phyloP scores from a whole-genome alignment of 2,329 filamentous ascomycete species.

The Clarireedia monteithiana region DNA sequence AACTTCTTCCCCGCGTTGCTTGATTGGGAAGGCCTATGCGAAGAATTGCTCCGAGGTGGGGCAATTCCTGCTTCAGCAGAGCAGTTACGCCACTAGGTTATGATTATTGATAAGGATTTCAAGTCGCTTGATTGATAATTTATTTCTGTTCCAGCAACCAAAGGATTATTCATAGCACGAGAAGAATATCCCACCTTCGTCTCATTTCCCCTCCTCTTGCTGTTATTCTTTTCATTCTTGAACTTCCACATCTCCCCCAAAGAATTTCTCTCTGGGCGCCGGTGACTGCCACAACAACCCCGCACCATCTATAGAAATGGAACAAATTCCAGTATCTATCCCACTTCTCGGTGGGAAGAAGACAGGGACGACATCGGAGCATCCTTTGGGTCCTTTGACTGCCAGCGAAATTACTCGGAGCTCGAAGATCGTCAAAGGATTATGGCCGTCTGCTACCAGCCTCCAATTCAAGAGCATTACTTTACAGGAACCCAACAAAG shows the following conservation, averaged over 20 bases:
- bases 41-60: slow-evolving; percentile 11
- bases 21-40: slow-evolving; percentile 17
- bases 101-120: background rate
- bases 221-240: too few relatives aligned
- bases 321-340: slow-evolving; percentile 21
- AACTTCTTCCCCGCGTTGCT: slow-evolving; percentile 14
- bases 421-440: slow-evolving; percentile 39
- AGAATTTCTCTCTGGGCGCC: too few relatives aligned
- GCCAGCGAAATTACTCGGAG: slow-evolving; percentile 47
- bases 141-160: too few relatives aligned
- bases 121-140: background rate
- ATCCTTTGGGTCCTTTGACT: slow-evolving; percentile 53
- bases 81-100: too few relatives aligned
- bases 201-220: too few relatives aligned
- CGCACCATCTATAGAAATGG: background rate
- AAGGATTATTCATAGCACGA: too few relatives aligned
- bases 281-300: background rate
- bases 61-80: background rate
- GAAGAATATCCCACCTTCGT: too few relatives aligned
- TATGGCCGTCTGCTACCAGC: slow-evolving; percentile 47
- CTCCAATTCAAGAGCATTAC: slow-evolving; percentile 57
- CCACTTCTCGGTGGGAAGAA: slow-evolving; percentile 21
- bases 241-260: too few relatives aligned
- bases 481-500: slow-evolving; percentile 50
- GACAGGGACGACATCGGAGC: slow-evolving; percentile 24